Conservation (phyloP, 1,284 basidiomycete genomes). For the Anthracocystis walkeri region DNA sequence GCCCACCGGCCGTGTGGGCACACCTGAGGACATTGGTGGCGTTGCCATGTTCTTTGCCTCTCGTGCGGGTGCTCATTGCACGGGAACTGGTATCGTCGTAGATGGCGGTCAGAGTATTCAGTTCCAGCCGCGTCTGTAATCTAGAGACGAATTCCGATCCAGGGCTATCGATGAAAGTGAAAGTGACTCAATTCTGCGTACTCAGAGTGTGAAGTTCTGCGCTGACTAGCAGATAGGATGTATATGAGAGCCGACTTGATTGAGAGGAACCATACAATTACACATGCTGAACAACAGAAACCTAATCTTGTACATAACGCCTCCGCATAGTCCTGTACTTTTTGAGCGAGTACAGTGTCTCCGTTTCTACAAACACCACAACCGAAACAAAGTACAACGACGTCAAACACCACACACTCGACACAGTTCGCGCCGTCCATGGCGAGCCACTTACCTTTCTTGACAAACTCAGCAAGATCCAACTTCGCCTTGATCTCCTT, state of each 20-base stretch:
- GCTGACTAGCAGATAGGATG: neutral
- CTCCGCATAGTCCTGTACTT: constrained; percentile 66
- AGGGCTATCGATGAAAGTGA: too few species aligned
- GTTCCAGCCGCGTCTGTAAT: constrained; percentile 54
- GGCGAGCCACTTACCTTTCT: constrained; percentile 51
- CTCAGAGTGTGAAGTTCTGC: neutral
- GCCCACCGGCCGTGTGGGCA: constrained; percentile 74
- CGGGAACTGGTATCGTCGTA: constrained; percentile 77
- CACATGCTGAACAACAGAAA: neutral
- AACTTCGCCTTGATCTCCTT: constrained; percentile 62
- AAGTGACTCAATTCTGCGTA: too few species aligned
- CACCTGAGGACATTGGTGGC: constrained; percentile 80
- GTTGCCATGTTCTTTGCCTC: constrained; percentile 80
- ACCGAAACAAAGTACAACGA: neutral
- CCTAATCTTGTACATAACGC: constrained; percentile 48
- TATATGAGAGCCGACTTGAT: neutral
- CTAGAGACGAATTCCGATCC: too few species aligned
- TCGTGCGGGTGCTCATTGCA: constrained; percentile 79
- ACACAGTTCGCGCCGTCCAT: too few species aligned
- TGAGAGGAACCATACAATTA: constrained; percentile 22
- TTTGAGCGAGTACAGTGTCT: constrained; percentile 66
- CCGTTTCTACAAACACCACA: constrained; percentile 54
- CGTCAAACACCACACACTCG: neutral
- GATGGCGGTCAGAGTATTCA: constrained; percentile 76
- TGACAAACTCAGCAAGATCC: constrained; percentile 62